A percentile compares a stretch with the other conserved stretches of the same genome.
Conservation (phyloP, 148 eudicot genomes). For the Mesembryanthemum crystallinum region DNA sequence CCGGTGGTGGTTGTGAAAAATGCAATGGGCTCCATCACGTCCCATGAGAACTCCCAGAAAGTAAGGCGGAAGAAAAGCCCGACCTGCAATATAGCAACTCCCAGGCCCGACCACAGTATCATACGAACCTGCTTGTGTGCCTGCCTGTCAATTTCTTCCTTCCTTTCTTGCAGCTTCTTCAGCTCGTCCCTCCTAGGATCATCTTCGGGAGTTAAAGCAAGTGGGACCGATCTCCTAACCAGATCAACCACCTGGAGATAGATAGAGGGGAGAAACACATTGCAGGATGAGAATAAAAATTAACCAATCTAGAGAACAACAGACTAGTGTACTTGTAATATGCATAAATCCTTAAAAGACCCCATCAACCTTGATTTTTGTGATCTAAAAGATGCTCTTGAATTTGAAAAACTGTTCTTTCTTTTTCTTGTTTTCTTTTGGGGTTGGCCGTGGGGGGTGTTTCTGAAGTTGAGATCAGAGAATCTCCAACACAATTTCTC, state of each 20-base stretch:
- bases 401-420: no score
- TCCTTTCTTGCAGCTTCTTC: slow-evolving; percentile 53
- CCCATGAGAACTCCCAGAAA: slow-evolving; percentile 99
- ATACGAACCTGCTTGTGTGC: slow-evolving; percentile 86
- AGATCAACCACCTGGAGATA: slow-evolving; percentile 74
- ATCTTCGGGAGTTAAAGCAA: slow-evolving; percentile 77
- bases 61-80: slow-evolving; percentile 87
- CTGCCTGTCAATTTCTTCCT: slow-evolving; percentile 62
- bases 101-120: slow-evolving; percentile 82
- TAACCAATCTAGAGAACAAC: neutral
- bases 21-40: slow-evolving; percentile 93
- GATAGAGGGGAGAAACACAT: neutral
- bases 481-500: no score
- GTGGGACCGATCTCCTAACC: slow-evolving; percentile 84
- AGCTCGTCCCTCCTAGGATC: slow-evolving; percentile 78
- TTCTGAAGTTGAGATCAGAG: no score
- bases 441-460: no score
- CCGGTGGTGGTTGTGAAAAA: slow-evolving; percentile 76
- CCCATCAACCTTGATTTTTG: no score
- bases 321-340: neutral
- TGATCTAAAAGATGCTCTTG: no score
- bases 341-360: no score
- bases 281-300: neutral
- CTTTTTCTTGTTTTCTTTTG: no score
- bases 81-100: slow-evolving; percentile 52